Evolutionary conservation across 495 filamentous ascomycete species (phyloP), one percentile per base, ranked within the genome.

Genomic region (Peziza echinospora): DNA sequence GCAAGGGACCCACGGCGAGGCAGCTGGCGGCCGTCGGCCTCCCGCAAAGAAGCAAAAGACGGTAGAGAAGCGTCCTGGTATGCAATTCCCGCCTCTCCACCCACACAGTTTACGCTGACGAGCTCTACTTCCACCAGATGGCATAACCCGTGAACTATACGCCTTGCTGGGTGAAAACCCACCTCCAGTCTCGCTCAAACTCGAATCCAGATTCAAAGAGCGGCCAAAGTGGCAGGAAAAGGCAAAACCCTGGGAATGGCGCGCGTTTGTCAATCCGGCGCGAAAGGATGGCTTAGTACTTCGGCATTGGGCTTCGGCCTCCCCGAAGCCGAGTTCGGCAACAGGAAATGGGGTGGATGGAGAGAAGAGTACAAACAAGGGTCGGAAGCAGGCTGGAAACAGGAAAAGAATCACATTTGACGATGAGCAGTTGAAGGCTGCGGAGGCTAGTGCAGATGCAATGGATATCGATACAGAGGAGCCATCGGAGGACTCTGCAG

Each of bases 41-140:
- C 76, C 80, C 9, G 62, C 71, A 42, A 91, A 91, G 65, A 87
- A 87, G 57, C 76, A 78, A 59, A 86, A 84, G 59, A 71, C 72
- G 0, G 66, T 68, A 5, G 73, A 73, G 46, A 75, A 77, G 51
- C 73, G 82, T 51, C 80, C 77, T 57, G 82, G 77, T 71, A 55
- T 64, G 55, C 63, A 63, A 46, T 62, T 62, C 21, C 63, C 70
- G 51, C 46, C 63, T 66, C 16, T 68, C 68, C 42, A 63, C 64
- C 53, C 67, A 26, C 62, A 62, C 10, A 50, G 61, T 24, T 65
- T 68, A 52, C 66, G 65, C 59, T 70, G 68, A 51, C 59, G 68
- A 21, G 61, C 70, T 21, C 60, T 69, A 34, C 61, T 55, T 16
- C 70, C 56, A 64, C n/a, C 68, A 93, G 70, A 84, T 72, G 62